phyloP scores from a whole-genome alignment of 345 rosid genomes.

The Gossypium anomalum region DNA sequence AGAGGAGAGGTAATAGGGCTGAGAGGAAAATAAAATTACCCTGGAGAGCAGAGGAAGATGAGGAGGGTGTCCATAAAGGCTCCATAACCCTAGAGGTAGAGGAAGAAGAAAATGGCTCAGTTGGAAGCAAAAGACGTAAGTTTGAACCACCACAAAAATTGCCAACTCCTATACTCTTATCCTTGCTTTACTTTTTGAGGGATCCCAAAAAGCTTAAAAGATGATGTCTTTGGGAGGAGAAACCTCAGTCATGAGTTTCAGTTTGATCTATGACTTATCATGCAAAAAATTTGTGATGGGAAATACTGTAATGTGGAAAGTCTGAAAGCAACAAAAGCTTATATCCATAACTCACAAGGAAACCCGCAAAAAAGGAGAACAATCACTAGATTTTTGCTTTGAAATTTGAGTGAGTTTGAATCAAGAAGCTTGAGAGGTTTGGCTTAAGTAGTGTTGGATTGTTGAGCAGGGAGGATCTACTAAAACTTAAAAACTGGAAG shows the following conservation, averaged over 20 bases:
- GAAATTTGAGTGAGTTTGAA: neutral
- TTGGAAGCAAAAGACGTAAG: constrained; percentile 24
- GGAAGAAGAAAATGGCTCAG: constrained; percentile 29
- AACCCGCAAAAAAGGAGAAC: neutral
- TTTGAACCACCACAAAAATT: constrained; percentile 23
- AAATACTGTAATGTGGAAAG: constrained; percentile 23
- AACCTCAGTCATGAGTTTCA: neutral
- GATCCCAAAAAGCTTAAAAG: constrained; percentile 2
- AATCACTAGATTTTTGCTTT: neutral
- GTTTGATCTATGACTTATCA: constrained; percentile 9
- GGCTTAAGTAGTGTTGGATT: neutral
- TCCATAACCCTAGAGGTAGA: constrained; percentile 30
- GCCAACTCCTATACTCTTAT: constrained; percentile 26
- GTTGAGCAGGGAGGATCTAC: neutral
- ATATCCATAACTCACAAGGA: constrained; percentile 7
- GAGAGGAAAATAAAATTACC: constrained; percentile 26
- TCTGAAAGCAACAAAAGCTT: constrained; percentile 16
- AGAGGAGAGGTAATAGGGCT: constrained; percentile 2
- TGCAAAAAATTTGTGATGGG: constrained; percentile 6
- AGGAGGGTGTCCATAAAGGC: constrained; percentile 35
- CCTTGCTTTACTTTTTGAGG: constrained; percentile 1
- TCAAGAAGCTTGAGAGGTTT: neutral
- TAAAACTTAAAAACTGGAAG: too few species aligned
- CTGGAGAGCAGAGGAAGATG: constrained; percentile 24
- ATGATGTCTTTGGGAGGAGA: neutral